Base-by-base conservation (phyloP, 2,329 filamentous ascomycete genomes). In the Cercospora janseana region DNA sequence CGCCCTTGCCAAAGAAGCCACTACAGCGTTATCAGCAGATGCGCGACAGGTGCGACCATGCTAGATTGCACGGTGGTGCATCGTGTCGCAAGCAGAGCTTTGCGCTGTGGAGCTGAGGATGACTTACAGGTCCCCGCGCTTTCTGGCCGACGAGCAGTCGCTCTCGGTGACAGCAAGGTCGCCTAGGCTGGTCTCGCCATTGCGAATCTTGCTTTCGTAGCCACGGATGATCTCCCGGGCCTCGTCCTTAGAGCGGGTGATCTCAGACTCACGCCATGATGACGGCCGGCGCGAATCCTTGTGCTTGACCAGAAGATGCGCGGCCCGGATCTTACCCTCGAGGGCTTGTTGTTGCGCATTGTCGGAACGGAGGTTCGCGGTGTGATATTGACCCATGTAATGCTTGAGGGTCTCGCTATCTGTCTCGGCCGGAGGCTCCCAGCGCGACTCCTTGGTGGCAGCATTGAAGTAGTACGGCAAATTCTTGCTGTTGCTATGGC, bases 401-500 rank as follows among this genome's bases (percentile, higher is more conserved):
- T 82, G 72, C 79, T 96, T 97, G 59, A 98, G 82, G 73, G 87
- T 89, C 63, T 96, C 90, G 51, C 87, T 87, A 73, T 98, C 88
- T 62, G 91, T 93, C 58, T 85, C 88, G 35, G 81, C 70, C 6
- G 93, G 93, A 3, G 93, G 92, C 69, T 97, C 93, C 93, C 93
- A 98, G 73, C 88, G 83, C 57, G 93, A 97, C 68, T 89, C 83
- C 70, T 91, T 92, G 57, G 89, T 88, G 61, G 74, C 75, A 37
- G 86, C 77, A 73, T 96, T 94, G 85, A 96, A 97, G 78, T 97
- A 98, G 79, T 98, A 98, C 28, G 93, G 93, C 27, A 97, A 86
- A 74, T 95, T 95, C 78, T 96, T 97, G 72, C 89, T 95, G 77
- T 96, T 95, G 71, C 89, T 95, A 75, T 94, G 89, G 70, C 93